Evolutionary conservation across 2,329 filamentous ascomycete species (phyloP).

Genomic region (Paecilomyces sp.): DNA sequence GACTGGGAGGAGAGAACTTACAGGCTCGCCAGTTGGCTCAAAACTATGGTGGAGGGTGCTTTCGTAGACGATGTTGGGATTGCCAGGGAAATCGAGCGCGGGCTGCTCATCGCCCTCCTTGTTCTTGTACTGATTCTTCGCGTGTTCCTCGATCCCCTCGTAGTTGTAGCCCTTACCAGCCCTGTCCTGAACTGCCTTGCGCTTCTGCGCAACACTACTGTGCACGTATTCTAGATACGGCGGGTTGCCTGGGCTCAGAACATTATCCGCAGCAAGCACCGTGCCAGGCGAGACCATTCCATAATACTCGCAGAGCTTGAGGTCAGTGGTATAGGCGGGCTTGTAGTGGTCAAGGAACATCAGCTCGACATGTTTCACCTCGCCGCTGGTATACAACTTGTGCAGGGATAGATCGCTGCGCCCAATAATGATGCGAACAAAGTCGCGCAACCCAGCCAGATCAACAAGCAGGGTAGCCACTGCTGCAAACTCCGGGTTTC

Average conservation of each 20-base stretch:
- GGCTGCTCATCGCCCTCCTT: conserved; percentile 15
- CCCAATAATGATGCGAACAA: conserved; percentile 63
- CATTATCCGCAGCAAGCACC: conserved; percentile 1
- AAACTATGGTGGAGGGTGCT: conserved; percentile 33
- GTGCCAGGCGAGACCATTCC: conserved; percentile 51
- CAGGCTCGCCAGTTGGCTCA: conserved; percentile 1
- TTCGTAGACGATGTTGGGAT: conserved; percentile 59
- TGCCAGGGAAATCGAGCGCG: conserved; percentile 37
- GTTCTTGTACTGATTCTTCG: conserved; percentile 13
- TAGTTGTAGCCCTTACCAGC: conserved; percentile 10
- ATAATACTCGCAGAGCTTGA: conserved; percentile 67
- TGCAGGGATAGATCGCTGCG: conserved; percentile 56
- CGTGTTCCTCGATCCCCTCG: conserved; percentile 13
- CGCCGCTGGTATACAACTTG: conserved; percentile 46
- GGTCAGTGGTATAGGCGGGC: conserved; percentile 61
- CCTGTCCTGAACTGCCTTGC: conserved; percentile 28
- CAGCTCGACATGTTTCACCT: conserved; percentile 54
- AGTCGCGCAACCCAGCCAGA: conserved; percentile 59
- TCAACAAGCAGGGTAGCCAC: conserved; percentile 59
- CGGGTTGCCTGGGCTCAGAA: background rate
- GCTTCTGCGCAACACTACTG: conserved; percentile 57
- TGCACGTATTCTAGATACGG: conserved; percentile 23
- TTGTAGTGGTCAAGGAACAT: conserved; percentile 75
- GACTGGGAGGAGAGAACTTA: background rate
- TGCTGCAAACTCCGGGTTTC: conserved; percentile 63